These are phyloP conservation scores for Mimosa bimucronata DNA, from an alignment of 306 rosid genomes.

Conservation along the genomic window DNA sequence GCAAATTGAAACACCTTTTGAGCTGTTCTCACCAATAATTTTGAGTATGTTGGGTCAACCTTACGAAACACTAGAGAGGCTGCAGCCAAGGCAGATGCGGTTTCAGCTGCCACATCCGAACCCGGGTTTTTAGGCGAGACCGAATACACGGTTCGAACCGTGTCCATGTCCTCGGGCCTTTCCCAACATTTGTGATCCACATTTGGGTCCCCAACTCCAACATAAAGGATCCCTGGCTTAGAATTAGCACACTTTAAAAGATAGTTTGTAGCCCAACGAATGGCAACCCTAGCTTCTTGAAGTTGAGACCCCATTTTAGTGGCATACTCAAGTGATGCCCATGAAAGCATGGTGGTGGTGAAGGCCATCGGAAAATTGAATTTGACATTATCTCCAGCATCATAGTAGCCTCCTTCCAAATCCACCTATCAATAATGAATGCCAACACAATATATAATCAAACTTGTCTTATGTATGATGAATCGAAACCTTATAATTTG, in stretches of 20 bases:
- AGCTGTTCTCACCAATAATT: constrained; percentile 57
- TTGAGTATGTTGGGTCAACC: constrained; percentile 71
- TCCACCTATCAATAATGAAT: constrained; percentile 60
- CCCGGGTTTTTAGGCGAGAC: neutral
- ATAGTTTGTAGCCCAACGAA: constrained; percentile 82
- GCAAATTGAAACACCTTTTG: constrained; percentile 79
- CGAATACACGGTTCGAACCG: neutral
- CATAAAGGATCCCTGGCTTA: constrained; percentile 71
- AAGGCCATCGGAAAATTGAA: constrained; percentile 96
- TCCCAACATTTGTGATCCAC: neutral
- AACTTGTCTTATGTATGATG: neutral
- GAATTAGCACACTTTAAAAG: constrained; percentile 71
- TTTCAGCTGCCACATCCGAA: neutral
- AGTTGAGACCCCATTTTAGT: constrained; percentile 72
- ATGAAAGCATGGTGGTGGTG: constrained; percentile 86
- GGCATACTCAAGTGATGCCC: constrained; percentile 78
- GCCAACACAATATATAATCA: neutral
- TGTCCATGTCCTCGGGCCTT: neutral
- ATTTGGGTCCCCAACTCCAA: constrained; percentile 67
- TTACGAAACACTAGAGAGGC: constrained; percentile 81
- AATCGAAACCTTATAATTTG: neutral
- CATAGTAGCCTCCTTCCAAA: constrained; percentile 86
- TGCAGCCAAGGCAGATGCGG: constrained; percentile 13
- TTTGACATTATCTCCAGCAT: constrained; percentile 93
- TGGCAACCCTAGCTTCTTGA: constrained; percentile 57